Base-by-base conservation (phyloP, 2,329 filamentous ascomycete species). In the Endothia cerciana region DNA sequence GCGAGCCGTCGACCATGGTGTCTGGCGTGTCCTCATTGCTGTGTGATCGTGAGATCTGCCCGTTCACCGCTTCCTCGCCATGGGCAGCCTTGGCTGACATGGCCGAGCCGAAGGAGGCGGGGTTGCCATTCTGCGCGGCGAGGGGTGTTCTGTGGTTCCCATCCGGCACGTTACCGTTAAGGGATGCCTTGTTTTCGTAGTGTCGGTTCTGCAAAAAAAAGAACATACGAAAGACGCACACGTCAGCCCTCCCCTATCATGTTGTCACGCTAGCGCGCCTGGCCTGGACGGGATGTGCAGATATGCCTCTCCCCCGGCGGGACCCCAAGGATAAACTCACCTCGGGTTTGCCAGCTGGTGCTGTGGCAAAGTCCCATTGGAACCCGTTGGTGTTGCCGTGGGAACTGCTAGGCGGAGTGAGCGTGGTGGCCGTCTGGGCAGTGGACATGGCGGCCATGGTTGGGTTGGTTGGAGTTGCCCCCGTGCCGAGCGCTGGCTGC, bases 381-480 rank as follows among this genome's bases (percentile, higher is more conserved):
- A 78, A 76, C 47, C 76, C 78, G 56, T 83, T 78, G 57, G 78
- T 77, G 56, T 83, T 77, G 60, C 79, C 83, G 72, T 86, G 80
- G 64, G 80, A 80, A 72, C 81, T 84, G 69, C 78, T 79, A 19
- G 83, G 79, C 65, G 82, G 81, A 68, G 80, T 81, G 67, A 86
- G 75, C 56, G 82, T 79, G 67, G 81, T 78, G 61, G 81, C 78
- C 69, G 80, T 80, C 68, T 81, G 80, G 70, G 77, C 78, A 70
- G 83, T 77, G 70, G 84, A 83, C 75, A 87, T 81, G 73, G 82
- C 79, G 72, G 84, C 81, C 85, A 86, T 87, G 69, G 66, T 68
- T n/a, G 28, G 53, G 65, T 72, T 61, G 69, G 70, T 67, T 57
- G 45, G n/a, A 17, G 57, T n/a, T 64, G 57, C 62, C 60, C 51